Percentiles rank a stretch among this genome's conserved stretches.
Evolutionary conservation across 2,329 filamentous ascomycete species (phyloP).

Genomic region (Pseudocercospora cruenta): DNA sequence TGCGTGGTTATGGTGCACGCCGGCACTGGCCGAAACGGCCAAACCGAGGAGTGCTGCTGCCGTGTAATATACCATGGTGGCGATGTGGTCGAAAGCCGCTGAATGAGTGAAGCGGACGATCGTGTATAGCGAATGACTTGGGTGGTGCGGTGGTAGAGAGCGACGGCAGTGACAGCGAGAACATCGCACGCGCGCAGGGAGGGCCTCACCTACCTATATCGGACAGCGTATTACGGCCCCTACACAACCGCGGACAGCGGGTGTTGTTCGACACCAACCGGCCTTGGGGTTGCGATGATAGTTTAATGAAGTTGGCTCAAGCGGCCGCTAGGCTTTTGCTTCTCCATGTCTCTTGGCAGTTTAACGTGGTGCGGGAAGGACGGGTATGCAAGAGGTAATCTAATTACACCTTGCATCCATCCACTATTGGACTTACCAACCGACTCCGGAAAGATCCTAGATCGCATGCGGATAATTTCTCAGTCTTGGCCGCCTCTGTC

Average conservation of each 20-base stretch:
- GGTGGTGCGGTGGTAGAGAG: constrained; percentile 10
- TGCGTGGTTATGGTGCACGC: constrained; percentile 24
- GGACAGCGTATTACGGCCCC: constrained; percentile 17
- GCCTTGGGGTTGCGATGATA: constrained; percentile 11
- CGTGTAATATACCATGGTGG: constrained; percentile 25
- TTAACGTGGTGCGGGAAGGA: constrained; percentile 6
- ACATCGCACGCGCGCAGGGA: constrained; percentile 13
- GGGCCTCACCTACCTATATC: constrained; percentile 20
- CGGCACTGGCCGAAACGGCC: constrained; percentile 26
- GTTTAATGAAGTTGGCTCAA: constrained; percentile 17
- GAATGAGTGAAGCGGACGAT: constrained; percentile 33
- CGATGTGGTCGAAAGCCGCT: constrained; percentile 28
- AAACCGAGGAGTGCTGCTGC: constrained; percentile 25
- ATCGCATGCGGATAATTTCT: neutral
- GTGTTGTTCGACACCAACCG: constrained; percentile 17
- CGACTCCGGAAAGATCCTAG: neutral
- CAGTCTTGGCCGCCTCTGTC: neutral
- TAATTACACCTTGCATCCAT: constrained; percentile 9
- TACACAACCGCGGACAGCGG: constrained; percentile 5
- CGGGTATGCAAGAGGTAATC: constrained; percentile 6
- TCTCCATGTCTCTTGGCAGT: constrained; percentile 4
- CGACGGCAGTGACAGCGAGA: constrained; percentile 13
- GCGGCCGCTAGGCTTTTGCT: neutral
- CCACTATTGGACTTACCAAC: constrained; percentile 15
- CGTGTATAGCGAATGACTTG: constrained; percentile 26